These are phyloP conservation scores for Rhodocollybia butyracea DNA, from an alignment of 768 basidiomycete species.

Conservation along the genomic window DNA sequence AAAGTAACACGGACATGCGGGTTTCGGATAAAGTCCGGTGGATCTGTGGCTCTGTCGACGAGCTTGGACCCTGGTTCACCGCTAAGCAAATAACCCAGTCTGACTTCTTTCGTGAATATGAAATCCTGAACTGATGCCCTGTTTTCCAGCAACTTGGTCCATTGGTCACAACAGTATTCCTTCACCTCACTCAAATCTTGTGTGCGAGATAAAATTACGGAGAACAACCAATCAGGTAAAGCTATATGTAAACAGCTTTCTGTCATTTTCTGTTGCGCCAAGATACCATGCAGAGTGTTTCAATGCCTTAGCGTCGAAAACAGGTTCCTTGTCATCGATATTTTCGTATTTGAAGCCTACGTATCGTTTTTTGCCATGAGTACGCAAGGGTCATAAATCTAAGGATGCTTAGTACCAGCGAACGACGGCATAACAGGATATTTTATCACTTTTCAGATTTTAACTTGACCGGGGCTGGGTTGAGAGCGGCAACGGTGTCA, in stretches of 20 bases:
- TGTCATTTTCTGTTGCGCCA: slow-evolving; percentile 89
- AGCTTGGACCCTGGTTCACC: slow-evolving; percentile 62
- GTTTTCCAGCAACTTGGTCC: slow-evolving; percentile 81
- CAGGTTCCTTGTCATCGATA: slow-evolving; percentile 72
- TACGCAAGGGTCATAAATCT: slow-evolving; percentile 94
- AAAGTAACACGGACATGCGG: slow-evolving; percentile 40
- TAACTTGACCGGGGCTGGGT: slow-evolving; percentile 89
- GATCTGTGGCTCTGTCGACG: slow-evolving; percentile 73
- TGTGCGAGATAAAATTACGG: slow-evolving; percentile 83
- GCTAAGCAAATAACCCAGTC: slow-evolving; percentile 80
- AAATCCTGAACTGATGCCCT: slow-evolving; percentile 88
- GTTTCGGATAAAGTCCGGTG: slow-evolving; percentile 63
- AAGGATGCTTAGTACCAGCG: not conserved
- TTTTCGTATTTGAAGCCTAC: slow-evolving; percentile 95
- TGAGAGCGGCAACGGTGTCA: slow-evolving; percentile 77
- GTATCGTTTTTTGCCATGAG: slow-evolving; percentile 97
- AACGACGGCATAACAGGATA: not conserved
- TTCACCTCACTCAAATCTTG: slow-evolving; percentile 90
- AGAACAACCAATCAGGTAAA: slow-evolving; percentile 2
- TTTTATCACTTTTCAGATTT: slow-evolving; percentile 99
- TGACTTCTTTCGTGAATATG: slow-evolving; percentile 92
- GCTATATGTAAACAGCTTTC: slow-evolving; percentile 61
- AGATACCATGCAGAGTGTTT: slow-evolving; percentile 87
- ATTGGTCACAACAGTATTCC: slow-evolving; percentile 79
- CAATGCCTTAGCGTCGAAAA: slow-evolving; percentile 98